Conservation (phyloP, 2,329 filamentous ascomycete genomes). For the Ramichloridium luteum region DNA sequence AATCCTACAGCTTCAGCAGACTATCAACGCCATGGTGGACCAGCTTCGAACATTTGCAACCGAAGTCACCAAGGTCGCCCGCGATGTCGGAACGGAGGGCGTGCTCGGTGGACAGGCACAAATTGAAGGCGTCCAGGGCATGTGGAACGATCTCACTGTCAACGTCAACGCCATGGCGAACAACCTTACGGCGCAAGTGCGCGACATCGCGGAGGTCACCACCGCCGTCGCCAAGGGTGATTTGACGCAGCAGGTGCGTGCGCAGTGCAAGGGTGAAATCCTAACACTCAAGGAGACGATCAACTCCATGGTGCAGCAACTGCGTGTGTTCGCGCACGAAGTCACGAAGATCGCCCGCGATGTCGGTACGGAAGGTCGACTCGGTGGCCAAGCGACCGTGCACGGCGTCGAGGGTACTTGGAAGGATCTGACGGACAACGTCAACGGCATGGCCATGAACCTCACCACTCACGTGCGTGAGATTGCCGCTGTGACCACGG, state of each 20-base stretch:
- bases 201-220: constrained; percentile 42
- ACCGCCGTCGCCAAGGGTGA: constrained; percentile 41
- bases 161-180: constrained; percentile 44
- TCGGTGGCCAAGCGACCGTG: constrained; percentile 41
- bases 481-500: constrained; percentile 42
- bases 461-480: constrained; percentile 40
- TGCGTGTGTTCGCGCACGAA: constrained; percentile 41
- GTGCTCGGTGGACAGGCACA: constrained; percentile 52
- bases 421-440: constrained; percentile 43
- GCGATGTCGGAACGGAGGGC: constrained; percentile 53
- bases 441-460: constrained; percentile 42
- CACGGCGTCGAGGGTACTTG: constrained; percentile 42
- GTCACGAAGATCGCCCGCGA: constrained; percentile 42
- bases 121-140: constrained; percentile 52
- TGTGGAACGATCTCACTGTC: constrained; percentile 53
- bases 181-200: constrained; percentile 41
- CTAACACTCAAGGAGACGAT: constrained; percentile 40
- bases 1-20: constrained; percentile 89
- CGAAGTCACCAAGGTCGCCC: constrained; percentile 51
- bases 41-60: constrained; percentile 53
- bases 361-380: constrained; percentile 40
- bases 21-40: constrained; percentile 59
- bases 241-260: constrained; percentile 40
- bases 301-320: constrained; percentile 42
- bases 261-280: constrained; percentile 41